Base-by-base conservation (phyloP, 495 filamentous ascomycete genomes). In the Podospora pseudopauciseta region DNA sequence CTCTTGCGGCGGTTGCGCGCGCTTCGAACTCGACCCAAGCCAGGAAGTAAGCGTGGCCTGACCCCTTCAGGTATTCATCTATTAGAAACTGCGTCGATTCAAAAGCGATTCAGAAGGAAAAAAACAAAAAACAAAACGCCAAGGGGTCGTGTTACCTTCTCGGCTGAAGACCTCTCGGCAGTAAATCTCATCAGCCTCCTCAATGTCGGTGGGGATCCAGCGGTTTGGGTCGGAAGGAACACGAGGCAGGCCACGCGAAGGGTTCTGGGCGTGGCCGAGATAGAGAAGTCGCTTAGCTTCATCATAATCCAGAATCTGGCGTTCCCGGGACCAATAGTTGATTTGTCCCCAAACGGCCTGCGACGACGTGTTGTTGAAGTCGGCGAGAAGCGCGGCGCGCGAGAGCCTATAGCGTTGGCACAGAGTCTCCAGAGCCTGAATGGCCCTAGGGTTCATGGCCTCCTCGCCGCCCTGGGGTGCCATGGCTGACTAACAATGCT, bases 161-260 rank as follows among this genome's bases (percentile, higher is more conserved):
- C 39, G 39, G 39, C 39, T 49, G 39, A 49, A 49, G 2, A 49
- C 39, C 39, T 49, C 39, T 3, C 39, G 39, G 13, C 39, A 49
- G 39, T 49, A 49, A 3, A 59, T 59, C 19, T 20, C 19, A 20
- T 59, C 56, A 27, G 60, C 60, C 30, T 19, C 27, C 60, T 34
- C 16, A 11, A 62, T 32, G 27, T 62, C 60, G 18, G 60, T 28
- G 18, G 60, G 60, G 26, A 62, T 18, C 60, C 60, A 62, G 7
- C 60, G 60, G 27, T 34, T 32, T 7, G 60, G 60, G 23, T 62
- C 60, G 6, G 60, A 62, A 30, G 60, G 60, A n/a, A 62, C 60
- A n/a, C 60, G 23, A 32, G 60, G 60, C 26, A 28, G 23, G 9
- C 60, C 60, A n/a, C 60, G 23, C 60, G 19, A n/a, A 6, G 20